These are phyloP conservation scores for Coniochaeta hoffmannii DNA, from an alignment of 2,329 filamentous ascomycete genomes.

Conservation along the genomic window DNA sequence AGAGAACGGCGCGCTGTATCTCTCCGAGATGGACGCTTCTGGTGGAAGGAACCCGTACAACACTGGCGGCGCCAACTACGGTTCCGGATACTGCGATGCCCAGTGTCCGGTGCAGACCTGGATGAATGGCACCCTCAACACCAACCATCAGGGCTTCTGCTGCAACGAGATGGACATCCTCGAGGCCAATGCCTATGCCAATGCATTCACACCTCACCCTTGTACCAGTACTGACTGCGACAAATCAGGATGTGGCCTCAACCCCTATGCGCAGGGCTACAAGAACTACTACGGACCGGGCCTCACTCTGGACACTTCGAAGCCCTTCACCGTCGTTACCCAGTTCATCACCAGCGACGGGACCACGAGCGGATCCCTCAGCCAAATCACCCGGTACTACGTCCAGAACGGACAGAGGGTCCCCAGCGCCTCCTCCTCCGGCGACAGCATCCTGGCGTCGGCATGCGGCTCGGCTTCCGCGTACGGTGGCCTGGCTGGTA, in stretches of 20 bases:
- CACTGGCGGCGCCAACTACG: constrained; percentile 45
- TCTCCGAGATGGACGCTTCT: constrained; percentile 52
- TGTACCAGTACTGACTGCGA: constrained; percentile 29
- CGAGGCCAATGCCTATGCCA: constrained; percentile 32
- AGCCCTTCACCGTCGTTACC: constrained; percentile 30
- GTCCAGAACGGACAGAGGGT: constrained; percentile 38
- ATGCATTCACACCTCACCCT: constrained; percentile 29
- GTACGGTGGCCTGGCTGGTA: constrained; percentile 22
- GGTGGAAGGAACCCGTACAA: constrained; percentile 43
- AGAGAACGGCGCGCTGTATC: constrained; percentile 56
- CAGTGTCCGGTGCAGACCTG: constrained; percentile 34
- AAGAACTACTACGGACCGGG: constrained; percentile 19
- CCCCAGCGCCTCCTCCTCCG: constrained; percentile 12
- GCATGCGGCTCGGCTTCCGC: constrained; percentile 36
- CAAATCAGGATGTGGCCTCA: constrained; percentile 24
- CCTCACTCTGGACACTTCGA: constrained; percentile 37
- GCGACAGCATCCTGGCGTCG: constrained; percentile 33
- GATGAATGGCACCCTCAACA: constrained; percentile 26
- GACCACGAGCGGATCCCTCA: constrained; percentile 28
- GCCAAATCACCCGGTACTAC: constrained; percentile 37
- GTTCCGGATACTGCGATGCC: constrained; percentile 50
- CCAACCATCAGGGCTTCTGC: constrained; percentile 27
- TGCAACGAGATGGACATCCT: constrained; percentile 38
- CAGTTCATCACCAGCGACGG: constrained; percentile 32
- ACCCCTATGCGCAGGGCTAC: constrained; percentile 23